Base-by-base conservation (phyloP, 108 stramenopile species). In the Nitzschia inconspicua region DNA sequence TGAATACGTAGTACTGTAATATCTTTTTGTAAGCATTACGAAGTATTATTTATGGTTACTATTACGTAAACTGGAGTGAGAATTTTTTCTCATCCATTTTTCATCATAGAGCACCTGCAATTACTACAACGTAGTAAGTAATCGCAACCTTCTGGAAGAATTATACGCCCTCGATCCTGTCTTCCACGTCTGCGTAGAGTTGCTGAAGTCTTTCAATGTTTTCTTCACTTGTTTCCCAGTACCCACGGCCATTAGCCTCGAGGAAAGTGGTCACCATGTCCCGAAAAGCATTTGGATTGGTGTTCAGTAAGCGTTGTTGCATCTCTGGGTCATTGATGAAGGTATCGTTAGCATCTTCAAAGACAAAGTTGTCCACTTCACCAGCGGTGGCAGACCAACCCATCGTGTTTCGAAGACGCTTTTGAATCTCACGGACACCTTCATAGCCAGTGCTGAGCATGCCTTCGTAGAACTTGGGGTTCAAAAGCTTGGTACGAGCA, bases 401-500 rank as follows among this genome's bases (percentile, higher is more conserved):
- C 90, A 97, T 93, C 49, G 96, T 97, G 73, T 97, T 97, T 23
- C 95, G 83, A 34, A 97, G 89, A 60, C 96, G 90, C 87, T 97
- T 97, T 41, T 95, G 95, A 78, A 97, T 95, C 69, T 97, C 96
- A 53, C 96, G 86, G 25, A 95, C 89, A 48, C 96, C 96, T 75
- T 97, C 96, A 76, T 94, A 97, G 47, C 96, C 96, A 35, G 94
- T 93, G 5, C 84, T 79, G 57, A 97, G 86, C 96, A 97, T 96
- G 72, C 96, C 96, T 66, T 97, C 96, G 76, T 95, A 95, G 73
- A 97, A 97, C 84, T 97, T 97, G 35, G 95, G 96, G 78, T 97
- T 97, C 63, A 97, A 86, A 49, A 97, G 83, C 82, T 97, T 97
- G 20, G 96, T 97, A 49, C 96, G 89, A 23, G 96, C 96, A 81